Evolutionary conservation across 495 filamentous ascomycete species (phyloP).

Genomic region (Aspergillus mulundensis): DNA sequence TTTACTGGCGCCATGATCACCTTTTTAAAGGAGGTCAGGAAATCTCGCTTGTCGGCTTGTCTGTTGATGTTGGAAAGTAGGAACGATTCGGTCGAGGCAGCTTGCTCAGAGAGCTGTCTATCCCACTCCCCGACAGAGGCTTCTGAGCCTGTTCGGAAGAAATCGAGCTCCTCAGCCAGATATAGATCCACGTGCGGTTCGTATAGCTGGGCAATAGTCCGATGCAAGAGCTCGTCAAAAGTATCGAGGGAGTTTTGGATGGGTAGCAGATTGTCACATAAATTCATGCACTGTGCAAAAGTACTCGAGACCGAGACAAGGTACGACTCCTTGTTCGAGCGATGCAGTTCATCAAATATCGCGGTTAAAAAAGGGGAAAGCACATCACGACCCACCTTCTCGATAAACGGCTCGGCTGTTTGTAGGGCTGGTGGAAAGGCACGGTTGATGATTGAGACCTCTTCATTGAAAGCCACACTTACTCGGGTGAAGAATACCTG

Average conservation of each 20-base stretch:
- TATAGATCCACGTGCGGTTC: slow-evolving; percentile 93
- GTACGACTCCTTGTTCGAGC: slow-evolving; percentile 69
- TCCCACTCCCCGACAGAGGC: slow-evolving; percentile 81
- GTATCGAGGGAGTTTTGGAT: slow-evolving; percentile 55
- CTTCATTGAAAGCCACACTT: slow-evolving; percentile 71
- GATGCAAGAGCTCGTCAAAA: slow-evolving; percentile 52
- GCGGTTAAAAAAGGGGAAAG: slow-evolving; percentile 81
- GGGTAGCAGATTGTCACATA: slow-evolving; percentile 63
- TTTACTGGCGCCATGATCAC: slow-evolving; percentile 98
- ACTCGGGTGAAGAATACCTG: slow-evolving; percentile 75
- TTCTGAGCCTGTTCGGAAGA: slow-evolving; percentile 72
- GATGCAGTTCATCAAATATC: slow-evolving; percentile 86
- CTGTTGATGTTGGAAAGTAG: slow-evolving; percentile 93
- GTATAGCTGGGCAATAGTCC: slow-evolving; percentile 66
- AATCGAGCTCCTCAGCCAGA: slow-evolving; percentile 84
- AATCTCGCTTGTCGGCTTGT: slow-evolving; percentile 94
- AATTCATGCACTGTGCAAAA: slow-evolving; percentile 77
- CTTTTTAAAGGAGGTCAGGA: slow-evolving; percentile 94
- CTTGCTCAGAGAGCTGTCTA: slow-evolving; percentile 83
- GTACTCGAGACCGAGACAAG: slow-evolving; percentile 81
- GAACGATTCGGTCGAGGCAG: slow-evolving; percentile 85
- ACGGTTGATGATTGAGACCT: slow-evolving; percentile 74
- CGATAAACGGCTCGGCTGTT: slow-evolving; percentile 72
- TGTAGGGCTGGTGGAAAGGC: slow-evolving; percentile 76
- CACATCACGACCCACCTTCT: slow-evolving; percentile 79